Percentiles rank a stretch among this genome's conserved stretches.
Evolutionary conservation across 129 eudicot genomes (phyloP).

Genomic region (Mikania micrantha): DNA sequence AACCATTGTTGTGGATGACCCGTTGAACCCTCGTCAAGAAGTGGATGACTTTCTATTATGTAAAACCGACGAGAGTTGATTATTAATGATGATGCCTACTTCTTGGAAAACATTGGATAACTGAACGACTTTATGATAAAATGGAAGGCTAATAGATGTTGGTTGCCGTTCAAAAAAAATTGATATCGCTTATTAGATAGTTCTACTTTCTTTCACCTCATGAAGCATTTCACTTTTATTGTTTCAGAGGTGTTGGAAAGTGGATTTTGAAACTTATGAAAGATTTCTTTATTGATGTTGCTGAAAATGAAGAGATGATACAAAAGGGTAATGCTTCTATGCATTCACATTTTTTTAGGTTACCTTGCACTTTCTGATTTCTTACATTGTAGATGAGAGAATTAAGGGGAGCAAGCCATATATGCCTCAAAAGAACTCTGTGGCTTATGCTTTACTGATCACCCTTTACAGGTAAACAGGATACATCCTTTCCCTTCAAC

Average conservation of each 20-base stretch:
- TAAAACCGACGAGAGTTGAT: background rate
- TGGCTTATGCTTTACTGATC: slow-evolving; percentile 73
- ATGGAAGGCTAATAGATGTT: background rate
- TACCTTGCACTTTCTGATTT: slow-evolving; percentile 4
- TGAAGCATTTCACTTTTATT: background rate
- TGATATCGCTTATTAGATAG: background rate
- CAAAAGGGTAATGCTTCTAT: slow-evolving; percentile 36
- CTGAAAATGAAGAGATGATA: slow-evolving; percentile 42
- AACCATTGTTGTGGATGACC: too few species aligned
- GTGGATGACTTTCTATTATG: background rate
- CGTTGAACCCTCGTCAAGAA: background rate
- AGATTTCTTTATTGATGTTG: slow-evolving; percentile 57
- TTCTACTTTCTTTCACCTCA: background rate
- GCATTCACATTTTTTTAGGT: background rate
- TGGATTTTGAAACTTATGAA: slow-evolving; percentile 79
- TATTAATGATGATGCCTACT: background rate
- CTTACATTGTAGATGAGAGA: slow-evolving; percentile 32
- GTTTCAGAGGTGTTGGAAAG: slow-evolving; percentile 76
- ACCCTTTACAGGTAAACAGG: slow-evolving; percentile 66
- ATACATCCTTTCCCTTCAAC: background rate
- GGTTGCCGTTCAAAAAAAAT: too few species aligned
- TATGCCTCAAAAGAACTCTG: slow-evolving; percentile 91
- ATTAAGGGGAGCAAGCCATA: slow-evolving; percentile 44
- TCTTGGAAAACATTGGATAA: background rate
- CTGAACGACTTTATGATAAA: background rate